Evolutionary conservation across 2,329 filamentous ascomycete genomes (phyloP), one percentile per base, ranked within the genome.

Genomic region (Trichoderma guizhouense): DNA sequence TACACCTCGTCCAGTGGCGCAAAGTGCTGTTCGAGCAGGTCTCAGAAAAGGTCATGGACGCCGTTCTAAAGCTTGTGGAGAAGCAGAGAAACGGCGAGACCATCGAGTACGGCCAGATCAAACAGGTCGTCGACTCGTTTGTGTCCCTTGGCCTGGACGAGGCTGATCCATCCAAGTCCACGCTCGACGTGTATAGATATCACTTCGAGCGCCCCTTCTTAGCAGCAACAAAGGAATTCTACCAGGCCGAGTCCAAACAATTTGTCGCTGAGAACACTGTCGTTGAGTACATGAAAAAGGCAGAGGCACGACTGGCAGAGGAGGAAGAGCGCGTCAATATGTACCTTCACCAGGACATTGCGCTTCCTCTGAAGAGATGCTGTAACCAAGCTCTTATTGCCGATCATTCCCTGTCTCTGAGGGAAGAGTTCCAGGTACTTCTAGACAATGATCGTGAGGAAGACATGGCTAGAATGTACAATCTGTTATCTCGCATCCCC

Each of bases 241-340:
- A 99, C 81, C 88, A 94, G 76, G 91, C 92, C 60, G 97, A 99
- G 81, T 98, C 96, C 24, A 93, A 94, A 77, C 92, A 94, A 74
- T 99, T 99, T 79, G 90, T 99, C 39, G 93, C 94, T 12, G 95
- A 98, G 81, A 99, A 99, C 81, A 97, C 93, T 74, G 94, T 99
- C 5, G 95, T 99, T 39, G 96, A 99, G 79, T 99, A 98, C 83
- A 98, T 99, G 96, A 98, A 98, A 86, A 99, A 99, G 88, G 97
- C 96, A 0, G 95, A 98, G 83, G 84, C 90, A 55, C 91, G 96
- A 36, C 84, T 99, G 73, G 90, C 93, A 8, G 96, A 99, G 82
- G 96, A 99, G 82, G 96, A 97, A 83, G 93, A 95, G 79, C 93
- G 96, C 30, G 96, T 99, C 11, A 90, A 90, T 75, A 90, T 98